Base-by-base conservation (phyloP, 331 rosid species). In the Erythrophleum ivorense region DNA sequence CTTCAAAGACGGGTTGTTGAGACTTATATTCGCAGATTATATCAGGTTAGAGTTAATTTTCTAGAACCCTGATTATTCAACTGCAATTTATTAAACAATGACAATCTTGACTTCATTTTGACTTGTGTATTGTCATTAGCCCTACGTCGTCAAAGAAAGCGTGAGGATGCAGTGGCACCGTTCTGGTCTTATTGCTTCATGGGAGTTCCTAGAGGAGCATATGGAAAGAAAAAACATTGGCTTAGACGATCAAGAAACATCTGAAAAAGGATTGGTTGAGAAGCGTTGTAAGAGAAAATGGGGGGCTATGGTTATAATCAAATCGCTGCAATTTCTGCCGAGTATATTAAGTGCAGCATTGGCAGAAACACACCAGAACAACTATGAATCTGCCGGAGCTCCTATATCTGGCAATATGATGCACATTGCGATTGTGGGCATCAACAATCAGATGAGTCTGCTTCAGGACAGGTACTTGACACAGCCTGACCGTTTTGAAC, bases 151-250 rank as follows among this genome's bases (percentile, higher is more conserved):
- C 82, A 96, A 94, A 90, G 99, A 88, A 54, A 96, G 99, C 82
- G 97, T 91, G 52, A 91, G 97, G 87, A 96, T 96, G 97, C 99
- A 96, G 86, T 96, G 99, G 99, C 98, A 94, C 84, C 90, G 99
- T 71, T 91, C 92, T 85, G 99, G 98, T 75, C 95, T 94, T 81
- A 92, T 96, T 78, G 97, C 97, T 68, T 91, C 98, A 29, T 96
- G 99, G 99, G 98, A 96, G 82, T 94, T 93, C 87, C 80, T 88
- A 40, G 98, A 92, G 40, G 97, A 92, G 88, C 89, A 90, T 64
- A 80, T 84, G 71, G 89, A 86, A 84, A 88, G 90, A 80, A 92
- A 91, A 85, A 82, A 64, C 77, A n/a, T n/a, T n/a, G n/a, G n/a
- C n/a, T n/a, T n/a, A n/a, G n/a, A n/a, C n/a, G n/a, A n/a, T n/a